These are phyloP conservation scores for Daldinia bambusicola DNA, from an alignment of 495 filamentous ascomycete genomes.

Conservation along the genomic window DNA sequence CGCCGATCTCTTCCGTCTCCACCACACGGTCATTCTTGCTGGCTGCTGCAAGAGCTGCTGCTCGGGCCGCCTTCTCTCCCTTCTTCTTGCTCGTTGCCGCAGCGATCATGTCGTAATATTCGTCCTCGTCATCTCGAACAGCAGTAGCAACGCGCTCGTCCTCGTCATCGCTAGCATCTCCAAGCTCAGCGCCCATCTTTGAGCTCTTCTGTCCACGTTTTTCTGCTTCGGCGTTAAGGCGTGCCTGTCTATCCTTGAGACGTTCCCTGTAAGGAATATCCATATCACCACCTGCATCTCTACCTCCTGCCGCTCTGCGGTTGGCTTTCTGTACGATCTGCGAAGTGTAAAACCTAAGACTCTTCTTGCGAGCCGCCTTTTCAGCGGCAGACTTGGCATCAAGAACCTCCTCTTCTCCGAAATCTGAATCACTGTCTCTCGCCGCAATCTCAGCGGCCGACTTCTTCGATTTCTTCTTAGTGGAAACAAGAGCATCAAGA, in stretches of 20 bases:
- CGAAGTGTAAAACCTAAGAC: constrained; percentile 93
- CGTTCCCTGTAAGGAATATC: constrained; percentile 94
- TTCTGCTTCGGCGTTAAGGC: constrained; percentile 88
- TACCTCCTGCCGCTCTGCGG: constrained; percentile 81
- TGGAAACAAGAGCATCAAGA: constrained; percentile 55
- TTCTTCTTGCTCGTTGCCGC: constrained; percentile 76
- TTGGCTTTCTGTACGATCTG: constrained; percentile 93
- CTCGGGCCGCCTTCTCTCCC: constrained; percentile 70
- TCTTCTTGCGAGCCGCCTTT: constrained; percentile 87
- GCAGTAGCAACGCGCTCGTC: constrained; percentile 63
- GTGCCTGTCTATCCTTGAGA: constrained; percentile 80
- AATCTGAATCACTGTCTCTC: constrained; percentile 68
- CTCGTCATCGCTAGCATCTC: constrained; percentile 69
- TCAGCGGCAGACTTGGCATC: constrained; percentile 70
- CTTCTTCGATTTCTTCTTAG: constrained; percentile 57
- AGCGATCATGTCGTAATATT: constrained; percentile 90
- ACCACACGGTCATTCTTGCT: constrained; percentile 65
- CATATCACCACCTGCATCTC: constrained; percentile 86
- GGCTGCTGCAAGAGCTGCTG: constrained; percentile 57
- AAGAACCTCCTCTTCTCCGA: constrained; percentile 68
- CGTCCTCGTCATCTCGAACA: constrained; percentile 69
- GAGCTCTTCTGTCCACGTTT: constrained; percentile 75
- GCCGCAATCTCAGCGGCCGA: constrained; percentile 45
- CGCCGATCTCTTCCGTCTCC: constrained; percentile 67
- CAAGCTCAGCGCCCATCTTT: constrained; percentile 68